Base-by-base conservation (phyloP, 2,329 filamentous ascomycete species). In the Aspergillus japonicus region DNA sequence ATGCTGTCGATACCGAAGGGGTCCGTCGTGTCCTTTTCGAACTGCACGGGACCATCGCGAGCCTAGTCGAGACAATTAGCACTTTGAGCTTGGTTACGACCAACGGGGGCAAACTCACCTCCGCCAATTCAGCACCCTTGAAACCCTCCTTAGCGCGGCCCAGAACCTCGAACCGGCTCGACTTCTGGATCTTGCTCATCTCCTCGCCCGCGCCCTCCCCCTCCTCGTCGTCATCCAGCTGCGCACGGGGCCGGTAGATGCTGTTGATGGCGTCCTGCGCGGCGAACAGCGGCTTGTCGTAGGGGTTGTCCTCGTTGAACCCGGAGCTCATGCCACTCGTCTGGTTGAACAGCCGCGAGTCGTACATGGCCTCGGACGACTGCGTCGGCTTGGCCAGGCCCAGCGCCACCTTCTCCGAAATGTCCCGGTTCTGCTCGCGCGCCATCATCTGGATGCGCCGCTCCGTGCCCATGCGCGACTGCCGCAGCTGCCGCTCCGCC, bases 281-380 rank as follows among this genome's bases (percentile, higher is more conserved):
- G 0, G 93, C 93, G 74, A 99, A 99, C 7, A 99, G 81, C 21
- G 95, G 95, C 78, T 98, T 98, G 76, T 98, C 95, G 79, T 98
- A 99, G 0, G 89, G 87, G 72, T 99, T 95, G 75, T 99, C 95
- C 76, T 99, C 95, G 75, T 99, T 99, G 83, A 97, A 92, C 0
- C 94, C 95, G 55, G 88, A 85, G 67, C 92, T 89, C 73, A 99
- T 96, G 0, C 95, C 95, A 68, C 90, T 93, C 5, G 88, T 89
- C 78, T 96, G 92, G 78, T 98, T 97, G 79, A 99, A 99, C 31
- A 99, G 79, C 47, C 95, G 85, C 2, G 92, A 96, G 78, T 99
- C 95, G 80, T 96, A 99, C 95, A 98, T 98, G 24, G 90, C 88
- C 75, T 99, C 95, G 57, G 89, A 89, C 54, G 88, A 90, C 73